Percentiles rank a stretch among this genome's conserved stretches.
These are phyloP conservation scores for Helotiales sp. DNA, from an alignment of 2,329 filamentous ascomycete species.

Conservation along the genomic window DNA sequence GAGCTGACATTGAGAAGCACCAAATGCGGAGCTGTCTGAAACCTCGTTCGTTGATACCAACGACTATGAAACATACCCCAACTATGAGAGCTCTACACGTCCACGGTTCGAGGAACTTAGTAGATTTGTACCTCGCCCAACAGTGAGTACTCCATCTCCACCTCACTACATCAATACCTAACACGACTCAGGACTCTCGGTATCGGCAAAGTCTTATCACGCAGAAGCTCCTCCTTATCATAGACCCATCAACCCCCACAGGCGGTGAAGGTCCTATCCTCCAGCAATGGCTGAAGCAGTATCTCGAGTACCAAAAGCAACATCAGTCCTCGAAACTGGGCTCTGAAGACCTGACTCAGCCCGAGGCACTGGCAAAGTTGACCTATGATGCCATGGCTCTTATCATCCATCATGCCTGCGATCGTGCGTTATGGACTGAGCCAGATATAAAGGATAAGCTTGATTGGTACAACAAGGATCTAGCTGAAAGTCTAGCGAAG, in stretches of 20 bases:
- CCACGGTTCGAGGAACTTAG: conserved; percentile 36
- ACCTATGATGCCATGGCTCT: conserved; percentile 32
- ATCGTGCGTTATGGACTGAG: conserved; percentile 26
- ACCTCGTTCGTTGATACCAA: conserved; percentile 35
- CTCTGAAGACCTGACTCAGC: conserved; percentile 26
- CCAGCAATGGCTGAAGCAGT: conserved; percentile 26
- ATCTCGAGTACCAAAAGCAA: conserved; percentile 16
- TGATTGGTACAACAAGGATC: conserved; percentile 27
- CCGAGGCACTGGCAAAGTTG: conserved; percentile 30
- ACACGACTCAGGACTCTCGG: conserved; percentile 32
- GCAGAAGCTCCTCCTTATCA: conserved; percentile 33
- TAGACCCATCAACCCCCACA: conserved; percentile 20
- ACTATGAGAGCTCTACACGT: conserved; percentile 37
- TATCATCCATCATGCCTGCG: conserved; percentile 30
- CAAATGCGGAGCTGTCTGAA: conserved; percentile 22
- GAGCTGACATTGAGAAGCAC: conserved; percentile 8
- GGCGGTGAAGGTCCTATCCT: conserved; percentile 21
- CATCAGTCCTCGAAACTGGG: neutral
- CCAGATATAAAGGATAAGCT: conserved; percentile 26
- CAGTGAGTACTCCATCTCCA: conserved; percentile 31
- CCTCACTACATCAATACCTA: conserved; percentile 10
- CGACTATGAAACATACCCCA: conserved; percentile 42
- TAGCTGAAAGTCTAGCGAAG: conserved; percentile 27
- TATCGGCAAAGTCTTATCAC: conserved; percentile 30
- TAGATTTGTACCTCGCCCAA: conserved; percentile 35